phyloP scores from a whole-genome alignment of 2,329 filamentous ascomycete genomes.

The Gaeumannomyces sp. region DNA sequence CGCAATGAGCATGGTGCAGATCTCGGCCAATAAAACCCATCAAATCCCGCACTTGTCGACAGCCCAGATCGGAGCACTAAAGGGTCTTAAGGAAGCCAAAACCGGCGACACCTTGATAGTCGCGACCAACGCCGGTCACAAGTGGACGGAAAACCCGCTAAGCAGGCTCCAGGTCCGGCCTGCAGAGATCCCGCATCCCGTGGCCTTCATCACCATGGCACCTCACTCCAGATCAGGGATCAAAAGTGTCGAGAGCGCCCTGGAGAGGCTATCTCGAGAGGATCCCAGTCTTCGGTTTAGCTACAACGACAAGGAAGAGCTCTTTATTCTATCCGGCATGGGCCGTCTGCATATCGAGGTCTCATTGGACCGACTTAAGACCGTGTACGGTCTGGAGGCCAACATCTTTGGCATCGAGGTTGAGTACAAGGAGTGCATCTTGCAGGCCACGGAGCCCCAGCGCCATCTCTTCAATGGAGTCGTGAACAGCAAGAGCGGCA shows the following conservation, averaged over 20 bases:
- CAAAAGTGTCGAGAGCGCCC: constrained; percentile 69
- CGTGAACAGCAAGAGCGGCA: constrained; percentile 72
- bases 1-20: constrained; percentile 75
- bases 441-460: constrained; percentile 47
- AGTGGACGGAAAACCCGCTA: constrained; percentile 60
- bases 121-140: constrained; percentile 51
- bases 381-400: constrained; percentile 82
- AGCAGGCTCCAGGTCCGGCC: constrained; percentile 76
- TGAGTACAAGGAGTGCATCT: constrained; percentile 82
- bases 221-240: constrained; percentile 56
- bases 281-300: constrained; percentile 86
- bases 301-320: constrained; percentile 82
- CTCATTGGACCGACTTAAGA: constrained; percentile 77
- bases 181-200: constrained; percentile 83
- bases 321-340: constrained; percentile 93
- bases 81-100: constrained; percentile 81
- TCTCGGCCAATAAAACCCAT: constrained; percentile 82
- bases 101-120: constrained; percentile 89
- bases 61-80: constrained; percentile 91
- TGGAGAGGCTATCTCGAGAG: constrained; percentile 77
- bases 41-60: constrained; percentile 74
- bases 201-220: constrained; percentile 94
- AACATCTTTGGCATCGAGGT: constrained; percentile 89
- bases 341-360: constrained; percentile 94
- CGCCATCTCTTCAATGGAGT: constrained; percentile 68